A percentile compares a stretch with the other conserved stretches of the same genome.
Conservation (phyloP, 2,329 filamentous ascomycete genomes). For the Cladosporium sp. region DNA sequence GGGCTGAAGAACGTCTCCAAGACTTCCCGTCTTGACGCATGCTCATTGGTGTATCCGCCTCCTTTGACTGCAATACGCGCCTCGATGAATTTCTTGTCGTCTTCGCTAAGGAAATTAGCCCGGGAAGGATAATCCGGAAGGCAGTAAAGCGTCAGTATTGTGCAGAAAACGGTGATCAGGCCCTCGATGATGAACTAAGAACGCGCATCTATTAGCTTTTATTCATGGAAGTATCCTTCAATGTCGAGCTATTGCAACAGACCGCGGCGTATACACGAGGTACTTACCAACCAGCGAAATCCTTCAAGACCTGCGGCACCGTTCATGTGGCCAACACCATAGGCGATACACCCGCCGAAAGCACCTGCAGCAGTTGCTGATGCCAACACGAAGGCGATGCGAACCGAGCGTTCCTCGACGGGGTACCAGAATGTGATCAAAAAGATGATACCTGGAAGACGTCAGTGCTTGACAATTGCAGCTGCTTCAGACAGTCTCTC, state of each 20-base stretch:
- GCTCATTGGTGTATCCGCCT: conserved; percentile 33
- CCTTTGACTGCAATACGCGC: conserved; percentile 26
- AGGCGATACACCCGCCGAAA: conserved; percentile 52
- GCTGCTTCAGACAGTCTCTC: neutral
- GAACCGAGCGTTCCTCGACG: conserved; percentile 50
- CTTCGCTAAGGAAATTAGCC: conserved; percentile 23
- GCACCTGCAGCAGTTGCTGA: conserved; percentile 51
- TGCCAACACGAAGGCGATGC: conserved; percentile 50
- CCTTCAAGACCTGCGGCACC: conserved; percentile 34
- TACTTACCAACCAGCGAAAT: conserved; percentile 45
- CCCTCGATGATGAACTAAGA: conserved; percentile 23
- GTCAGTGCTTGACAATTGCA: neutral
- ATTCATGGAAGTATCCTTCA: conserved; percentile 17
- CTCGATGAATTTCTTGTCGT: conserved; percentile 24
- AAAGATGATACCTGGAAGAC: neutral
- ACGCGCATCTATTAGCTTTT: neutral
- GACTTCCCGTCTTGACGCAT: conserved; percentile 31
- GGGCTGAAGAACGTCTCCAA: conserved; percentile 33
- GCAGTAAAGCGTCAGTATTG: conserved; percentile 21
- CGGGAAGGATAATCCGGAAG: conserved; percentile 27
- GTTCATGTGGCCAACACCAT: conserved; percentile 55
- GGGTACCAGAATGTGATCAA: conserved; percentile 49
- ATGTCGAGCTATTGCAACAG: too few species aligned
- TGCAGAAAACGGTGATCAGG: conserved; percentile 21
- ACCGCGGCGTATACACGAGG: too few species aligned